Evolutionary conservation across 371 early-diverging fungal genomes (phyloP), one percentile per base, ranked within the genome.

Genomic region (Mortierella sp.): DNA sequence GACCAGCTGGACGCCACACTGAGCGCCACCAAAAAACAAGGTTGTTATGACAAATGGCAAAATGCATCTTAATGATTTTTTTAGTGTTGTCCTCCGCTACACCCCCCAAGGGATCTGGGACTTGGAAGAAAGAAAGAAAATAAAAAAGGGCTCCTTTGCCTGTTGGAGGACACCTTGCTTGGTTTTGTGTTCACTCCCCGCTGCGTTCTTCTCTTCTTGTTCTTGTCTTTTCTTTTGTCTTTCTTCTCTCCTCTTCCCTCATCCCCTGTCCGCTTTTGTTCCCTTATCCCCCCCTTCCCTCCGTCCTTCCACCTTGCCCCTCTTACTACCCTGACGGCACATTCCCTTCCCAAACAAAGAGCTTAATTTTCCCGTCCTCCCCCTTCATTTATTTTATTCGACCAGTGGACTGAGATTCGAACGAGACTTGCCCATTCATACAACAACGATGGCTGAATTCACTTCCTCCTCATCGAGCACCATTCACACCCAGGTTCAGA

Each of bases 391-490:
- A 6, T 2, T 37, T 64, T 34, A 26, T 28, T 61, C 50, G 5
- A 19, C 5, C 3, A 19, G 19, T 34, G 61, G 34, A 31, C 61
- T 61, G 34, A 31, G 31, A 59, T 59, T 59, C 5, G 50, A 50
- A 16, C 0, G 50, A 14, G 16, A 34, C 14, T 61, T 11, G 26
- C 11, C 1, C 31, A 61, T 50, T 50, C 14, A 31, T 8, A 61
- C 61, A 2, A 34, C 61, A 21, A 24, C 43, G 24, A 67, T 67
- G 67, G 40, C 67, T 11, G 67, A 37, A 67, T 67, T 40, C 40
- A 67, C 75, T 28, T 64, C 79, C 10, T 70, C 79, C 40, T 55
- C 73, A 74, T 69, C 75, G 37, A 59, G 57, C 61, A 74, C 79
- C 69, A 51, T 79, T 71, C 79, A 74, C 28, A 61, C 67, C n/a